Evolutionary conservation across 768 basidiomycete genomes (phyloP), one percentile per base, ranked within the genome.

Genomic region (Coprinopsis strossmayeri): DNA sequence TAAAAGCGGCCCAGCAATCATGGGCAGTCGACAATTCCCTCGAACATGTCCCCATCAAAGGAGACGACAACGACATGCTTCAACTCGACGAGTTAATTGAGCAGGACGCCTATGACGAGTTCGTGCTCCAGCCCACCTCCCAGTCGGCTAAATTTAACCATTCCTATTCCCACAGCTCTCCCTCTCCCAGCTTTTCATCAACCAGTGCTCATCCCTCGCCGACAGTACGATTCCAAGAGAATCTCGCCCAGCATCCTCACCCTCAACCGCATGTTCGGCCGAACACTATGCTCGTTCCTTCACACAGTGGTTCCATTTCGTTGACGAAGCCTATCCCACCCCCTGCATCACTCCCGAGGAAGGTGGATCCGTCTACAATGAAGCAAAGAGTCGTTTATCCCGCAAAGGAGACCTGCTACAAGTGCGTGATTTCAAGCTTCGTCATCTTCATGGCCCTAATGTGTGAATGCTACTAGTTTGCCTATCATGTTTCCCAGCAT

Each of bases 401-500:
- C 21, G 70, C 84, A 1, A 84, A 79, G 61, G 87, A 87, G 49
- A 76, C 82, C 2, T 90, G 87, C 57, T 79, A 78, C 66, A 87
- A 84, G 87, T 89, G 51, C 37, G 81, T 72, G 4, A 41, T 47
- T 26, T 45, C 39, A 55, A 45, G 45, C 46, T 23, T 39, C 34
- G 24, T 43, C 46, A 35, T 17, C 34, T 23, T 17, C 35, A 21
- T 50, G 48, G 44, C 25, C 39, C 60, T 56, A 20, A 61, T 43
- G 27, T 23, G 25, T 50, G 25, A 41, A 46, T 26, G 27, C 4
- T 34, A 45, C 1, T 56, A 91, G 90, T 58, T 76, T 92, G 48
- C 77, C 87, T 21, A 86, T 95, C 49, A 72, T 90, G 61, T 81
- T 91, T 35, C 87, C 90, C 18, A 90, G 82, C 58, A 81, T 95